Conservation (phyloP, 148 eudicot species). For the Talinum fruticosum region DNA sequence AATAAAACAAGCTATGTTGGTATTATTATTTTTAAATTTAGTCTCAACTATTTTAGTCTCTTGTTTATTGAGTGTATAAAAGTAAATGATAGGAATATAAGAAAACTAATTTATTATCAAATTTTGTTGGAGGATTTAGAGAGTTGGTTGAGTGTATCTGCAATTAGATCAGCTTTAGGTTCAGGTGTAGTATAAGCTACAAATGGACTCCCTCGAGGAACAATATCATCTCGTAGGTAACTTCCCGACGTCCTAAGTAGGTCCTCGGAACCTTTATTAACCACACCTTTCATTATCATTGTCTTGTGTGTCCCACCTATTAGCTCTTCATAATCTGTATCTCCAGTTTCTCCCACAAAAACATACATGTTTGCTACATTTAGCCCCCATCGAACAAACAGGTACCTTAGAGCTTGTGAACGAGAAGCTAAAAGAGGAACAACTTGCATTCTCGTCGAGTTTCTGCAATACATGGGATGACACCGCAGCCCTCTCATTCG, state of each 20-base stretch:
- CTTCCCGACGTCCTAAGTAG: constrained; percentile 57
- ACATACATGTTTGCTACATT: constrained; percentile 73
- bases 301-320: constrained; percentile 71
- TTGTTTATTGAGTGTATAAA: no score
- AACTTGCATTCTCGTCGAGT: constrained; percentile 68
- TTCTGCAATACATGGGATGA: constrained; percentile 80
- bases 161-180: constrained; percentile 44
- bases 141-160: constrained; percentile 48
- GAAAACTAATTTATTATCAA: not conserved
- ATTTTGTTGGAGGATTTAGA: constrained; percentile 29
- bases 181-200: constrained; percentile 31
- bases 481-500: constrained; percentile 81
- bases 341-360: constrained; percentile 72
- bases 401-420: constrained; percentile 73
- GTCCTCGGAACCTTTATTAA: constrained; percentile 57
- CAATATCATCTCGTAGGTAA: constrained; percentile 54
- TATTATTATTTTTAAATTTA: not conserved
- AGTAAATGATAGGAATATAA: not conserved
- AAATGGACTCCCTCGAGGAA: constrained; percentile 56
- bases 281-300: constrained; percentile 53
- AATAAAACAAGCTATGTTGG: not conserved
- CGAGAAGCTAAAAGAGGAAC: constrained; percentile 80
- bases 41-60: no score
- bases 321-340: constrained; percentile 70
- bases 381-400: constrained; percentile 72